Conservation (phyloP, 257 asterid genomes). For the Paraleonurus japonicus region DNA sequence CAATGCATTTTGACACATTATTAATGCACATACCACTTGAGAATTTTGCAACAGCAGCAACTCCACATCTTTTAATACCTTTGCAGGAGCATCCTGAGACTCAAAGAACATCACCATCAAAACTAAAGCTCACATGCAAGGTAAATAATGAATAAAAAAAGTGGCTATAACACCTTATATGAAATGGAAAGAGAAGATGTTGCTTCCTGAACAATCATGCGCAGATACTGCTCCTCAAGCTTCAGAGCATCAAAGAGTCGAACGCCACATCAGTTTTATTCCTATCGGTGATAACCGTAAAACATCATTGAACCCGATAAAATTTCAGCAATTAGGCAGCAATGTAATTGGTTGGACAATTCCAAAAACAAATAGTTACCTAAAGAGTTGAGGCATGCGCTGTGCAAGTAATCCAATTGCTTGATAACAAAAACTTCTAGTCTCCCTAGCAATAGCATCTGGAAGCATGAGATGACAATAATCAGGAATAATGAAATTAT, state of each 20-base stretch:
- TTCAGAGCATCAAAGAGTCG: conserved; percentile 89
- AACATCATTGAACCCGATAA: conserved; percentile 19
- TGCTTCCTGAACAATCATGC: conserved; percentile 90
- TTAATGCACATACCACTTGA: conserved; percentile 60
- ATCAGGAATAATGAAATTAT: conserved; percentile 17
- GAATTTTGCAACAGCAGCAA: conserved; percentile 66
- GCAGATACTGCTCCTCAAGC: conserved; percentile 72
- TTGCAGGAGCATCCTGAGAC: conserved; percentile 69
- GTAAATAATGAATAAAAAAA: conserved; percentile 23
- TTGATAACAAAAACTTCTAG: conserved; percentile 82
- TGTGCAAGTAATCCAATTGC: conserved; percentile 95
- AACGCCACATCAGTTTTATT: conserved; percentile 75
- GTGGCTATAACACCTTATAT: conserved; percentile 58
- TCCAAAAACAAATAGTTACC: conserved; percentile 40
- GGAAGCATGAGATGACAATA: conserved; percentile 32
- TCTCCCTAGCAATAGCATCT: conserved; percentile 80
- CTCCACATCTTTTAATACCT: conserved; percentile 80
- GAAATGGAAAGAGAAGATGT: conserved; percentile 87
- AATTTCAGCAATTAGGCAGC: conserved; percentile 16
- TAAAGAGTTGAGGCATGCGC: conserved; percentile 94
- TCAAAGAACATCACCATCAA: conserved; percentile 35
- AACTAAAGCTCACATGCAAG: conserved; percentile 27
- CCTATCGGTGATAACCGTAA: conserved; percentile 37
- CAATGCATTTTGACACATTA: conserved; percentile 24
- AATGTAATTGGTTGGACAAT: not conserved